Conservation (phyloP, 306 rosid species). For the Cercis canadensis region DNA sequence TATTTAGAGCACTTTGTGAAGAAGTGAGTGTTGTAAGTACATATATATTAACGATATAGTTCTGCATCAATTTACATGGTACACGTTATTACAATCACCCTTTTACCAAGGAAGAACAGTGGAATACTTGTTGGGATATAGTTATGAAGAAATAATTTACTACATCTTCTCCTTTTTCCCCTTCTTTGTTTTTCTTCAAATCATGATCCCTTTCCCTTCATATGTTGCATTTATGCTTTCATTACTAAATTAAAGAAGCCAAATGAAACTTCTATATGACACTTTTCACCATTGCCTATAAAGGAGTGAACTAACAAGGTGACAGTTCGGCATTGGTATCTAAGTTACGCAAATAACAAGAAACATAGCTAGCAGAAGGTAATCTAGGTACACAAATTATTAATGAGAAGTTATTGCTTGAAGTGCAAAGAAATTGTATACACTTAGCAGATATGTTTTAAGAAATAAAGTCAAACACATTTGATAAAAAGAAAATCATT, state of each 20-base stretch:
- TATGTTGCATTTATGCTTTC: not conserved
- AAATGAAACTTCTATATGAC: not conserved
- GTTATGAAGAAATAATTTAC: not conserved
- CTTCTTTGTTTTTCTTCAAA: not conserved
- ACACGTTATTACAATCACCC: not conserved
- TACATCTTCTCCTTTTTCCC: not conserved
- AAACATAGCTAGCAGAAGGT: too few relatives aligned
- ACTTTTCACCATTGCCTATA: not conserved
- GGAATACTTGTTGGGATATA: not conserved
- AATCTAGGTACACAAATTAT: too few relatives aligned
- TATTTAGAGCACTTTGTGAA: not conserved
- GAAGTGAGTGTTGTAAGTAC: not conserved
- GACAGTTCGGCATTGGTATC: not conserved
- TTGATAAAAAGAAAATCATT: not conserved
- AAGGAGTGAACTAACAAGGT: not conserved
- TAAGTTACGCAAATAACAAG: too few relatives aligned
- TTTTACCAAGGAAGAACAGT: not conserved
- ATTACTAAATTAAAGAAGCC: not conserved
- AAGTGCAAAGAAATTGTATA: too few relatives aligned
- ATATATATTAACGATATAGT: too few relatives aligned
- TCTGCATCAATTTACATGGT: not conserved
- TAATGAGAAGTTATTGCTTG: too few relatives aligned
- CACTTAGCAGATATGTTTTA: too few relatives aligned
- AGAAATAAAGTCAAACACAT: slow-evolving; percentile 21
- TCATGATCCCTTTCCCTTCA: not conserved